Evolutionary conservation across 2,329 filamentous ascomycete species (phyloP), one percentile per base, ranked within the genome.

Genomic region (Beauveria varroae): DNA sequence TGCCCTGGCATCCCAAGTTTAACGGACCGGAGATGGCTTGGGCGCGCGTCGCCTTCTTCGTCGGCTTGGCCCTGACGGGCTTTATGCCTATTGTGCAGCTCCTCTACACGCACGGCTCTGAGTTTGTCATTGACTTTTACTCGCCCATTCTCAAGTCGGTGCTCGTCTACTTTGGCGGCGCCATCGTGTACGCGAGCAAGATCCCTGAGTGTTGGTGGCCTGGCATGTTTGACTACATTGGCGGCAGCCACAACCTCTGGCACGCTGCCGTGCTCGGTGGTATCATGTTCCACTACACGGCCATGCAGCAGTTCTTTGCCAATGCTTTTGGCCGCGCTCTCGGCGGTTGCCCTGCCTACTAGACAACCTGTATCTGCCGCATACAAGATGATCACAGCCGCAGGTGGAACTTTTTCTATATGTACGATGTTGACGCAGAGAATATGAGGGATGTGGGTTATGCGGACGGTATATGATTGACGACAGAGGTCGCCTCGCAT

Each of bases 191-290:
- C 71, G 93, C 93, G 10, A 91, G 88, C 73, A 93, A 96, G 74
- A 82, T 96, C 1, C 95, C 95, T 2, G 95, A 99, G 78, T 83
- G 93, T 64, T 99, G 92, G 89, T 89, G 82, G 67, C 95, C 95
- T 0, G 95, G 95, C 55, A 85, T 89, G 72, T 99, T 99, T 68
- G 95, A 99, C 75, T 98, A 98, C 72, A 82, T 96, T 46, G 95
- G 95, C 44, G 93, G 91, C 51, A 96, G 91, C 73, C 95, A 99
- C 76, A 99, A 99, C 74, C 86, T 99, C 62, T 99, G 95, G 95
- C 95, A 99, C 74, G 76, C 96, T 40, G 95, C 95, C 8, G 95
- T 99, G 12, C 79, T 99, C 30, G 91, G 93, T 18, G 95, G 95
- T 12, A 99, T 99, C 62, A 75, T 98, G n/a, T 98, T 96, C 73